Evolutionary conservation across 768 basidiomycete genomes (phyloP).

Genomic region (Pleurotus sapidus): DNA sequence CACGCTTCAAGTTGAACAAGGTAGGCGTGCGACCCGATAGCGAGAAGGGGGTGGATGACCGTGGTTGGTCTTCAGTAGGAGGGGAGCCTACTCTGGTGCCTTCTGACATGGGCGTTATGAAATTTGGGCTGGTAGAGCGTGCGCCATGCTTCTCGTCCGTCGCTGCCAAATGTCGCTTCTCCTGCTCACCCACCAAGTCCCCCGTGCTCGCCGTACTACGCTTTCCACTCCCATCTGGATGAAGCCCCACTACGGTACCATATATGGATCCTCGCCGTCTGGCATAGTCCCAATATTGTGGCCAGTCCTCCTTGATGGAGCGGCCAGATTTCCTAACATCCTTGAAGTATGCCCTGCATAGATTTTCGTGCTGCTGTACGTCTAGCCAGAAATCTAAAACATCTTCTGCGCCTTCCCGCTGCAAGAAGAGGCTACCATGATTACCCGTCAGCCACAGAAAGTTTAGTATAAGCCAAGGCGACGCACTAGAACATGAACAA

Average conservation of each 20-base stretch:
- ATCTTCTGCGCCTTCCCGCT: constrained; percentile 94
- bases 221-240: constrained; percentile 55
- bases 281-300: constrained; percentile 96
- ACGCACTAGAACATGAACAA: constrained; percentile 99
- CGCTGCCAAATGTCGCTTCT: constrained; percentile 60
- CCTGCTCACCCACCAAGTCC: constrained; percentile 66
- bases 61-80: constrained; percentile 41
- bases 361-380: constrained; percentile 98
- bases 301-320: constrained; percentile 96
- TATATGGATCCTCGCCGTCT: constrained; percentile 91
- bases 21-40: constrained; percentile 73
- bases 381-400: constrained; percentile 99
- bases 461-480: constrained; percentile 8
- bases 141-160: constrained; percentile 40
- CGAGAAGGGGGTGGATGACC: constrained; percentile 80
- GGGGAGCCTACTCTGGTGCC: constrained; percentile 48
- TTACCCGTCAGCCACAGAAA: neutral
- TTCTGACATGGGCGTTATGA: constrained; percentile 42
- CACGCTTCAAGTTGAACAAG: constrained; percentile 61
- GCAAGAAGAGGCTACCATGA: constrained; percentile 78
- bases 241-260: constrained; percentile 80
- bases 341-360: constrained; percentile 98
- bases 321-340: constrained; percentile 94
- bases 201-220: constrained; percentile 82
- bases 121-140: constrained; percentile 59